Percentiles rank a stretch among this genome's conserved stretches.
phyloP scores from a whole-genome alignment of 2,329 filamentous ascomycete species.

The Cryphonectria radicalis region DNA sequence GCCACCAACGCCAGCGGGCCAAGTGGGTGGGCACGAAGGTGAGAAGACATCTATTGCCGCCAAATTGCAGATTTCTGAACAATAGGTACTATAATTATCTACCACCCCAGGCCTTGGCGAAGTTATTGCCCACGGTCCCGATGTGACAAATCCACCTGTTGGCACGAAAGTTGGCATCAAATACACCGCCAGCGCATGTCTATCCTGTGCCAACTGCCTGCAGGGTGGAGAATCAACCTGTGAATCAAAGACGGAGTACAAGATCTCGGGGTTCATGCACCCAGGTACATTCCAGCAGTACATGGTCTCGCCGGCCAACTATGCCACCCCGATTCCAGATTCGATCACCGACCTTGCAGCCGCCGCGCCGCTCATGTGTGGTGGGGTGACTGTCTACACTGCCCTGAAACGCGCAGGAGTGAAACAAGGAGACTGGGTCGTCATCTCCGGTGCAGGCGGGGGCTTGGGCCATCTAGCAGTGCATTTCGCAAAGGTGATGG shows the following conservation, averaged over 20 bases:
- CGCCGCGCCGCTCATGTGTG: slow-evolving; percentile 40
- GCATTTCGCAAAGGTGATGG: slow-evolving; percentile 36
- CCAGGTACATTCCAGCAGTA: slow-evolving; percentile 41
- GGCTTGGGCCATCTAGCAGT: slow-evolving; percentile 41
- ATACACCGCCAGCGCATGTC: slow-evolving; percentile 10
- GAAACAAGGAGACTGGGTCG: slow-evolving; percentile 36
- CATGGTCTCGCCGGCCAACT: slow-evolving; percentile 36
- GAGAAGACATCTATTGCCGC: background rate
- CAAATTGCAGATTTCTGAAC: background rate
- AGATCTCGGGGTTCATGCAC: slow-evolving; percentile 46
- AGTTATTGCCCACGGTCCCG: background rate
- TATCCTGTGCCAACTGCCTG: slow-evolving; percentile 42
- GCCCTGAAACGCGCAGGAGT: slow-evolving; percentile 25
- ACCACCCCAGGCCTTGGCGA: background rate
- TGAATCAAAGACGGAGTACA: slow-evolving; percentile 35
- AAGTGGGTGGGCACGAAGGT: slow-evolving; percentile 16
- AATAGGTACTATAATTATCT: background rate
- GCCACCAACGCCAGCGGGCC: slow-evolving; percentile 2
- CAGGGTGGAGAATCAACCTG: slow-evolving; percentile 46
- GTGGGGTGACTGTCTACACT: slow-evolving; percentile 38
- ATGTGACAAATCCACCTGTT: background rate
- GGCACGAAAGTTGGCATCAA: slow-evolving; percentile 8
- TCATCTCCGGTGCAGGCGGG: slow-evolving; percentile 39
- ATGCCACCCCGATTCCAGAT: slow-evolving; percentile 36
- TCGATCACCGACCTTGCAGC: slow-evolving; percentile 23